Base-by-base conservation (phyloP, 2,329 filamentous ascomycete genomes). In the Neonectria sp. region DNA sequence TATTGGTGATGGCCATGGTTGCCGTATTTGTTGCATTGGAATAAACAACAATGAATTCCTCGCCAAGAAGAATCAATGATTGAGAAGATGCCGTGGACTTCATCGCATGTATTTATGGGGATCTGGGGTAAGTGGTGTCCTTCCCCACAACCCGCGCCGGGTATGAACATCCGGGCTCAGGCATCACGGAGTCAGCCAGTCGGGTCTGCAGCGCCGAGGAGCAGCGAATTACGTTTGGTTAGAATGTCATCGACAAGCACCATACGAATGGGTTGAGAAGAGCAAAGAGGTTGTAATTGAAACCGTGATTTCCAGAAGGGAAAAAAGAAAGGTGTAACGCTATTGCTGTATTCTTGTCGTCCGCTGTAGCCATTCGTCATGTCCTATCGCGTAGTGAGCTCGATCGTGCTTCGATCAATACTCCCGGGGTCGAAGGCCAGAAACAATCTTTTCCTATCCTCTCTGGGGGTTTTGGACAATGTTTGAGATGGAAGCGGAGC, bases 91-190 rank as follows among this genome's bases (percentile, higher is more conserved):
- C 17, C 49, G 29, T n/a, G 2, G 6, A 31, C 29, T 3, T 2
- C 6, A 33, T 33, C 7, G 17, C 29, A n/a, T 6, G 31, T 35
- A 55, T 62, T 55, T 62, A 49, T 56, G 43, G 31, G 11, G 27
- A 43, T 55, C 17, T 29, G 17, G 15, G 40, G 17, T 33, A 40
- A n/a, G 35, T 52, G 33, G 25, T 27, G 43, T 7, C 3, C 37
- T 24, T 33, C 52, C 29, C 25, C 24, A 31, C 60, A 33, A 4
- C 9, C 29, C 17, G 9, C 17, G 4, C 15, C 60, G 60, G 60
- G 27, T 62, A 62, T 62, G 31, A 6, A 62, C 31, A 62, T n/a
- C 60, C 60, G 60, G 45, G 60, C n/a, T 31, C 31, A 21, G 51
- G 12, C 51, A 17, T 40, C 17, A 31, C 29, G 59, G 35, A 56